phyloP scores from a whole-genome alignment of 2,329 filamentous ascomycete species.

The Pyrenochaeta sp. region DNA sequence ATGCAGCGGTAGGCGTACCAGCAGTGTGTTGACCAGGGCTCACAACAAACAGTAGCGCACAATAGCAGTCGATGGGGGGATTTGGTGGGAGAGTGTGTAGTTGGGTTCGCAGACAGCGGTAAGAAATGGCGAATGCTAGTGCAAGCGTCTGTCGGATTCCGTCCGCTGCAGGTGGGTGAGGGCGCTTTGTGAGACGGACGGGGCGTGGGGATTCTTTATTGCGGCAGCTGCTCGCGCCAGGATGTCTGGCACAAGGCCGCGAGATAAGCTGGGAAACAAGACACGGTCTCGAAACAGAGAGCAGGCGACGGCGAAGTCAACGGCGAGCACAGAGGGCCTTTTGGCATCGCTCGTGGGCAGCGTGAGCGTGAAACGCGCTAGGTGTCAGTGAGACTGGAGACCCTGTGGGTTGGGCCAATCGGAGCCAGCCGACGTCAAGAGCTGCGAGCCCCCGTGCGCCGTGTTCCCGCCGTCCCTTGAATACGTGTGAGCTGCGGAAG shows the following conservation, averaged over 20 bases:
- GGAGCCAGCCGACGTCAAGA: neutral
- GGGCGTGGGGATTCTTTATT: slow-evolving; percentile 20
- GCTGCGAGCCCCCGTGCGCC: neutral
- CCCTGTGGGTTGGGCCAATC: slow-evolving; percentile 12
- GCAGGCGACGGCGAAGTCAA: neutral
- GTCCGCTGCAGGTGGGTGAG: slow-evolving; percentile 8
- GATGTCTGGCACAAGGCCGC: neutral
- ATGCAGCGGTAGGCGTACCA: slow-evolving; percentile 10
- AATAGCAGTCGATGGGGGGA: neutral
- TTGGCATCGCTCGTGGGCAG: slow-evolving; percentile 21
- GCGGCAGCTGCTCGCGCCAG: slow-evolving; percentile 16
- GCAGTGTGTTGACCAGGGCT: slow-evolving; percentile 12
- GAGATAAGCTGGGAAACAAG: slow-evolving; percentile 16
- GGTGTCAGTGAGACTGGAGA: slow-evolving; percentile 11
- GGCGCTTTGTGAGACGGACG: slow-evolving; percentile 18
- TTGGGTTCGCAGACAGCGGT: neutral
- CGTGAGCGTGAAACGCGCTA: slow-evolving; percentile 19
- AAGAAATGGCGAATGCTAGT: slow-evolving; percentile 7
- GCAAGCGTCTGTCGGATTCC: slow-evolving; percentile 10
- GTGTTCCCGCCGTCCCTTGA: neutral
- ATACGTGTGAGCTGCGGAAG: neutral
- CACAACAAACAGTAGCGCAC: slow-evolving; percentile 8
- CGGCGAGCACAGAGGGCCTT: slow-evolving; percentile 16
- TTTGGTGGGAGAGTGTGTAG: neutral
- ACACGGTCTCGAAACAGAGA: slow-evolving; percentile 26